Evolutionary conservation across 2,329 filamentous ascomycete species (phyloP), one percentile per base, ranked within the genome.

Genomic region (Colletotrichum sp.): DNA sequence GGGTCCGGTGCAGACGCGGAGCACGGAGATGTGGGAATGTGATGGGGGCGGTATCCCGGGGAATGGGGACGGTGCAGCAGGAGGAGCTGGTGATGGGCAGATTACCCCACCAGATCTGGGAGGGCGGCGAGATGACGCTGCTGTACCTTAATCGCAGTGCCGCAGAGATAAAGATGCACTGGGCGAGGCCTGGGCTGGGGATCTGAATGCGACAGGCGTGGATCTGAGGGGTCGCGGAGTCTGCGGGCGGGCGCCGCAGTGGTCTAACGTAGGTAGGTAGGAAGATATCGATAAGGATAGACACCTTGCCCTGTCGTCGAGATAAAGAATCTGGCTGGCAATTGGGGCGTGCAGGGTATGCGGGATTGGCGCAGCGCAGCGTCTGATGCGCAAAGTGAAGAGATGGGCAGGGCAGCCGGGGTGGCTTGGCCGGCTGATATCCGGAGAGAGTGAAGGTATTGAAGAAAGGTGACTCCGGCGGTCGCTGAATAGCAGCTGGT

Each of bases 11-110:
- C 59, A 34, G 34, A 61, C 25, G 69, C 57, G 63, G 34, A 52
- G 59, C 70, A 52, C 73, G 70, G 59, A 73, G 70, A 55, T 73
- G 74, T 74, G 70, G 64, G 65, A 76, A 66, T 74, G 28, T 32
- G 70, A 73, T 66, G 65, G 70, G 59, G 65, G 55, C 44, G 39
- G 34, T 11, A 61, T 63, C 25, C 60, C 64, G 6, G 52, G 71
- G 60, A 57, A 65, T 60, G 60, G 69, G 28, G 70, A 48, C n/a
- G n/a, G n/a, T 13, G 44, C 44, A 60, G 28, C 68, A 67, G 72
- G 28, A 60, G 68, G 30, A 57, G 30, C 34, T 44, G 39, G 5
- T 32, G 59, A 44, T 25, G 70, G 57, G 59, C 64, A 57, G 44
- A 8, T 6, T 22, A 57, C 70, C 70, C 73, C 69, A 73, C 69